Evolutionary conservation across 2,329 filamentous ascomycete genomes (phyloP), one percentile per base, ranked within the genome.

Genomic region (Calonectria pseudoreteaudii): DNA sequence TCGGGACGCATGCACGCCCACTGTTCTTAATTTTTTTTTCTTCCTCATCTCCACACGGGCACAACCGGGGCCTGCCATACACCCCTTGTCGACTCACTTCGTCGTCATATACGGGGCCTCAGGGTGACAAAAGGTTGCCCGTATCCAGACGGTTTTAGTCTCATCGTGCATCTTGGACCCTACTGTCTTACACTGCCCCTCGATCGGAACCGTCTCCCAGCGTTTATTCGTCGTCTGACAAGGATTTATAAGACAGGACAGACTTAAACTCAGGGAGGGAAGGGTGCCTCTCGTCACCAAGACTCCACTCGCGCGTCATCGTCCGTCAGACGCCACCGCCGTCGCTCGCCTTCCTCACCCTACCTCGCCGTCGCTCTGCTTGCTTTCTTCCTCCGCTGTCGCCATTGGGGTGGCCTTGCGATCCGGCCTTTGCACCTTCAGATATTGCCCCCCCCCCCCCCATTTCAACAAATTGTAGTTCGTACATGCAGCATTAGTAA

Each of bases 221-320:
- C 34, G 23, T 64, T 64, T 31, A 64, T 64, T 28, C 60, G 60
- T 23, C 28, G 34, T 38, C 28, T 26, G 38, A 23, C 28, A 58
- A 44, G 26, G 38, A 58, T 41, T 34, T 41, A 44, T 68, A 44
- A 68, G 66, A 41, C 50, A 58, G 52, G 38, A 44, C 49, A 68
- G 30, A 44, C 66, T 58, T 44, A 68, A 68, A 26, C 36, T 58
- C 38, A 47, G 38, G 26, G 36, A 58, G 56, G 56, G 16, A 52
- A 68, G 50, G 20, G 66, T 47, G 66, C 52, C 13, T 68, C 50
- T 68, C 66, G 50, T 53, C 66, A 68, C 62, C 53, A 62, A 36
- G 60, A 53, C 76, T 72, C 76, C 76, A 77, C 75, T 47, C 70
- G 50, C 71, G 78, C 76, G 76, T 78, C 76, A 78, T 78, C 73